phyloP scores from a whole-genome alignment of 257 asterid genomes.

The Gentiana macrophylla region DNA sequence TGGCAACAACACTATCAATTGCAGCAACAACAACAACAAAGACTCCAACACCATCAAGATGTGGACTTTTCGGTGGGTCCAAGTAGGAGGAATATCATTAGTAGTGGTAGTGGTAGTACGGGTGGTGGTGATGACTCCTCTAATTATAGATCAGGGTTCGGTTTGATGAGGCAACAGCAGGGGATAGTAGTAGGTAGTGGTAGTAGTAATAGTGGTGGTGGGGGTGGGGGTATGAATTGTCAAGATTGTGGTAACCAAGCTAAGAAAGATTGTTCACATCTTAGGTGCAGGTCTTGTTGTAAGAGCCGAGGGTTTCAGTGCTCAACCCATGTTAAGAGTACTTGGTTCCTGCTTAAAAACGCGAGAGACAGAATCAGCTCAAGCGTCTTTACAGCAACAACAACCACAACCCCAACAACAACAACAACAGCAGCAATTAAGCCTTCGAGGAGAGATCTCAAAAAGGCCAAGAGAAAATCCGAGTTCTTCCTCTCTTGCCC shows the following conservation, averaged over 20 bases:
- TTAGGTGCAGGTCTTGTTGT: conserved; percentile 67
- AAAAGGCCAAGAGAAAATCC: conserved; percentile 44
- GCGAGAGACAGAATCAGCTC: conserved; percentile 51
- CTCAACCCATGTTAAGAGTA: conserved; percentile 58
- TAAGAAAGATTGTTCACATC: conserved; percentile 56
- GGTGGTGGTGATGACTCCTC: conserved; percentile 15
- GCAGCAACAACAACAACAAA: conserved; percentile 32
- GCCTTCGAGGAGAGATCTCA: conserved; percentile 23
- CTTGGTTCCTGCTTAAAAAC: conserved; percentile 66
- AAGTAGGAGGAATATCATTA: conserved; percentile 20
- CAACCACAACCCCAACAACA: conserved; percentile 12
- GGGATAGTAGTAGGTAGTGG: conserved; percentile 6
- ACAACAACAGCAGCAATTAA: conserved; percentile 21
- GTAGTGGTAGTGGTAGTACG: conserved; percentile 15
- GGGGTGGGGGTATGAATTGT: conserved; percentile 39
- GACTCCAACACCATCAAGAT: conserved; percentile 23
- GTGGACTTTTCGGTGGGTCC: conserved; percentile 35
- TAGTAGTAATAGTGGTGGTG: not conserved
- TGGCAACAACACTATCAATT: conserved; percentile 61
- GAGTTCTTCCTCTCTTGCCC: conserved; percentile 29
- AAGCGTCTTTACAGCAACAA: conserved; percentile 18
- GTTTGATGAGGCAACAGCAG: conserved; percentile 25
- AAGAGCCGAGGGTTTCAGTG: conserved; percentile 67
- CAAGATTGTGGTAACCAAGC: conserved; percentile 78
- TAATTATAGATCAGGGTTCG: conserved; percentile 30